Percentiles rank a stretch among this genome's conserved stretches.
Conservation (phyloP, 306 rosid genomes). For the Senna tora region DNA sequence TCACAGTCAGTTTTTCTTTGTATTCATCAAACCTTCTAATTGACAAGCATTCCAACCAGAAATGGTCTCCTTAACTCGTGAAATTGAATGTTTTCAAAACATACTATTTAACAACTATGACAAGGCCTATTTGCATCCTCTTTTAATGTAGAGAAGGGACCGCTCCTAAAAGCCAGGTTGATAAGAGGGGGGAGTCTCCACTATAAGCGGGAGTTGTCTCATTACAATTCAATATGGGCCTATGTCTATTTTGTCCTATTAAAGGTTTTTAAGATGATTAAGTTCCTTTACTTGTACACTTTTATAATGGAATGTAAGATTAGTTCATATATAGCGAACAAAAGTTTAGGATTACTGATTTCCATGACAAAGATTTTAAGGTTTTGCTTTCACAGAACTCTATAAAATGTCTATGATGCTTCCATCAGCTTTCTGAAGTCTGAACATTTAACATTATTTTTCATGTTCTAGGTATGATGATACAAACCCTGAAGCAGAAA, state of each 20-base stretch:
- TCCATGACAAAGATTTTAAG: not conserved
- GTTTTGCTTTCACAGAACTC: constrained; percentile 17
- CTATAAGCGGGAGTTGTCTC: not conserved
- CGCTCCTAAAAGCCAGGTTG: not conserved
- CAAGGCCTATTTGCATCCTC: no score
- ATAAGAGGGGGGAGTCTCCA: no score
- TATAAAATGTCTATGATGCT: not conserved
- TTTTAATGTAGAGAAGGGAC: no score
- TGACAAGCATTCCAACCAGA: no score
- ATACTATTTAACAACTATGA: no score
- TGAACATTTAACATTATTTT: constrained; percentile 9
- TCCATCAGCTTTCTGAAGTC: constrained; percentile 15
- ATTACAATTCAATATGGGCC: not conserved
- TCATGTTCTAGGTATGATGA: constrained; percentile 76
- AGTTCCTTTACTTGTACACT: not conserved
- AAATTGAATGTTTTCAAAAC: no score
- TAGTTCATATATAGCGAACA: not conserved
- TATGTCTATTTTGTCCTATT: not conserved
- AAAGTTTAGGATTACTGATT: not conserved
- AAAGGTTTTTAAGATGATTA: not conserved
- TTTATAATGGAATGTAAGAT: constrained; percentile 7
- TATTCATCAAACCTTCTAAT: no score
- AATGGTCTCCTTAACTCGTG: no score
- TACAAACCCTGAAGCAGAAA: constrained; percentile 96
- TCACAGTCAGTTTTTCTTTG: no score